Percentiles rank a stretch among this genome's conserved stretches.
Conservation (phyloP, 2,329 filamentous ascomycete species). For the Fusarium guadeloupense region DNA sequence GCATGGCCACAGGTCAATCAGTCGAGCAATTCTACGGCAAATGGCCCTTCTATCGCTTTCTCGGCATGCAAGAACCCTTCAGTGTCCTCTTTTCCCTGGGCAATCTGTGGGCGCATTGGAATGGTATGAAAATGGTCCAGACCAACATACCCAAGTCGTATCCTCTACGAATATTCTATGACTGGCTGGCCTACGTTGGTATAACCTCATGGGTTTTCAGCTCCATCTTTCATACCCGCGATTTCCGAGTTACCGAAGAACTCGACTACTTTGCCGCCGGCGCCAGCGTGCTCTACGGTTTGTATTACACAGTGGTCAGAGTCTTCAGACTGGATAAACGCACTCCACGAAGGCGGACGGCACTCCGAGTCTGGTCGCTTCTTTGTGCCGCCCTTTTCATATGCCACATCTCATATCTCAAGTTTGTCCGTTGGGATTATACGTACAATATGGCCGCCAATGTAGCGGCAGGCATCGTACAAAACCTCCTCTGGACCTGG, state of each 20-base stretch:
- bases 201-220: slow-evolving; percentile 87
- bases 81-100: slow-evolving; percentile 92
- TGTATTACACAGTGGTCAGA: slow-evolving; percentile 85
- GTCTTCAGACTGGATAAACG: slow-evolving; percentile 81
- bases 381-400: slow-evolving; percentile 77
- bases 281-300: slow-evolving; percentile 86
- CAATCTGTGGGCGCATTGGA: slow-evolving; percentile 86
- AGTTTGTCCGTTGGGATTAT: slow-evolving; percentile 90
- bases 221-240: slow-evolving; percentile 90
- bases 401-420: slow-evolving; percentile 83
- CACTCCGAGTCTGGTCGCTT: slow-evolving; percentile 79
- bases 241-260: slow-evolving; percentile 88
- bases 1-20: slow-evolving; percentile 71
- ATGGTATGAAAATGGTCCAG: slow-evolving; percentile 77
- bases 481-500: slow-evolving; percentile 86
- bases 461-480: slow-evolving; percentile 79
- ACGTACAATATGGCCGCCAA: slow-evolving; percentile 98
- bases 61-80: slow-evolving; percentile 95
- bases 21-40: slow-evolving; percentile 97
- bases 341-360: slow-evolving; percentile 52
- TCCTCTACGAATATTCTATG: slow-evolving; percentile 81
- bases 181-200: slow-evolving; percentile 81
- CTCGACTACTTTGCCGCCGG: slow-evolving; percentile 96
- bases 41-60: slow-evolving; percentile 92
- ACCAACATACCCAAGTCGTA: slow-evolving; percentile 76